Evolutionary conservation across 2,329 filamentous ascomycete species (phyloP).

Genomic region (Microcyclosporella mali): DNA sequence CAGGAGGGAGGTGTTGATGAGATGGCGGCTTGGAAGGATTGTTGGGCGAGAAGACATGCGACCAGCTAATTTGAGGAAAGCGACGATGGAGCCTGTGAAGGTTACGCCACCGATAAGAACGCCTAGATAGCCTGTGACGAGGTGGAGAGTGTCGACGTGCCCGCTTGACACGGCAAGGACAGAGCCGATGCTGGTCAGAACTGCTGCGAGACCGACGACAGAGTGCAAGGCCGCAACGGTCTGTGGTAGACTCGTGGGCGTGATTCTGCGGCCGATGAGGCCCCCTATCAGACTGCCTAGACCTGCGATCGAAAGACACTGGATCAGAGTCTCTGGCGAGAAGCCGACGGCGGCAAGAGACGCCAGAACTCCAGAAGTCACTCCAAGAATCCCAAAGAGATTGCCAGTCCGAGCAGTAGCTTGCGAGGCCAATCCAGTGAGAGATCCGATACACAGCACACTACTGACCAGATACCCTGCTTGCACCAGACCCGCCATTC

Average conservation of each 20-base stretch:
- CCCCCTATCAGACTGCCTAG: conserved; percentile 64
- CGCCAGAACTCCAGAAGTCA: conserved; percentile 73
- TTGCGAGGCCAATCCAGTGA: conserved; percentile 77
- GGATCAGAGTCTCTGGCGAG: conserved; percentile 67
- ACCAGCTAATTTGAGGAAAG: conserved; percentile 79
- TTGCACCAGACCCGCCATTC: conserved; percentile 76
- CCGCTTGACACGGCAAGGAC: conserved; percentile 63
- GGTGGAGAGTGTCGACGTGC: conserved; percentile 68
- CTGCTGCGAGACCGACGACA: conserved; percentile 81
- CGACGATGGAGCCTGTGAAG: conserved; percentile 84
- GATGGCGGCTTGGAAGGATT: conserved; percentile 65
- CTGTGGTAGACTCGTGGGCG: conserved; percentile 79
- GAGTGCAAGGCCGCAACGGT: conserved; percentile 86
- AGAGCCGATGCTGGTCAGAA: conserved; percentile 80
- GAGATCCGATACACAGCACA: conserved; percentile 74
- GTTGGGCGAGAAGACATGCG: conserved; percentile 73
- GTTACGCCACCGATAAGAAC: conserved; percentile 79
- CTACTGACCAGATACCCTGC: conserved; percentile 83
- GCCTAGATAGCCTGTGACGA: conserved; percentile 79
- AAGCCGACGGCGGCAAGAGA: conserved; percentile 78
- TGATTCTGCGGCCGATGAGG: conserved; percentile 78
- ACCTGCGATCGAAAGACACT: conserved; percentile 71
- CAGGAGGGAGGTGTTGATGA: conserved; percentile 68
- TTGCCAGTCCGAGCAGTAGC: conserved; percentile 79
- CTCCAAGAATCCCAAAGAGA: conserved; percentile 77